Base-by-base conservation (phyloP, 352 stramenopile species). In the Pilasporangium apinafurcum region DNA sequence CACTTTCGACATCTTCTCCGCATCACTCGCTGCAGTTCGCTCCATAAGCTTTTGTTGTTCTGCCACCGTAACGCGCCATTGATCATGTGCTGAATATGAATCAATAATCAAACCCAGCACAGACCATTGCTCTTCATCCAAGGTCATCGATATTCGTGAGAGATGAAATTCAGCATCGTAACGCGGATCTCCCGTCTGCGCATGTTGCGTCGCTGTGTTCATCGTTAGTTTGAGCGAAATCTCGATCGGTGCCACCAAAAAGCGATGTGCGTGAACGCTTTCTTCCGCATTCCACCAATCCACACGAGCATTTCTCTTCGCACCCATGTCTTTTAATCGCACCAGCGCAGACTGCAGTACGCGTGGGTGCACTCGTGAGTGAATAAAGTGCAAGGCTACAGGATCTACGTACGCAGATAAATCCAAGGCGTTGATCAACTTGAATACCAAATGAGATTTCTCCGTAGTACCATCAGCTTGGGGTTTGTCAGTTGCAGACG, bases 341-440 rank as follows among this genome's bases (percentile, higher is more conserved):
- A 69, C 52, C 17, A 95, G 42, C 13, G 83, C 89, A 33, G 77
- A 87, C 30, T 83, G 59, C 41, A 95, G 59, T 1, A 87, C 76
- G 39, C 81, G 82, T 0, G 74, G 72, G 39, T 95, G 83, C 7
- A 92, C 64, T 43, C 72, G 65, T 10, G 79, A 90, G 41, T 95
- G 82, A 45, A 94, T 90, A 48, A 93, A 92, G 51, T 93, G 82
- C 14, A 92, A 62, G 26, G 82, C 74, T 14, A 77, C 69, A 12
- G 83, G 82, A 48, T 95, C 83, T n/a, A 94, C 65, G 47, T 95
- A 95, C 27, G 70, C 78, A 17, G 83, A 95, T 21, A 95, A 39
- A 51, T 95, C 81, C 28, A 92, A 66, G 8, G 77, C 81, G 25
- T 83, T 90, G 51, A 95, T 89, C 24, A 95, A 43, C 42, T 95